Base-by-base conservation (phyloP, 139 green algal species). In the Chlorella sp. region DNA sequence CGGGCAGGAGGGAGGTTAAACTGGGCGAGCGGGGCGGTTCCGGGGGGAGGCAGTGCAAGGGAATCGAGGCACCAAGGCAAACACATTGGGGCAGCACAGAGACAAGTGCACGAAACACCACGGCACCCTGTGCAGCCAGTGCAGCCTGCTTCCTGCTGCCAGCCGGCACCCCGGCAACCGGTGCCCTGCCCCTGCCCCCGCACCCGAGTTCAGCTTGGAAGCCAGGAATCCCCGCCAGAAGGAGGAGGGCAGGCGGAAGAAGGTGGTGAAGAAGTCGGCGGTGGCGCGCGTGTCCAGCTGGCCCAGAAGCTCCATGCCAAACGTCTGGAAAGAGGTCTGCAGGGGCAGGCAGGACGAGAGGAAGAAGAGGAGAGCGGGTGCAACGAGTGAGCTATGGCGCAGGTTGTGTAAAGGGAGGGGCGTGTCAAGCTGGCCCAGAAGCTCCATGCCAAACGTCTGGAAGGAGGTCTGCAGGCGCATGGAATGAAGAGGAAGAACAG, bases 381-480 rank as follows among this genome's bases (percentile, higher is more conserved):
- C n/a, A n/a, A n/a, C n/a, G n/a, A n/a, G n/a, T n/a, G n/a, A n/a
- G n/a, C n/a, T n/a, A n/a, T n/a, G n/a, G n/a, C n/a, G n/a, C n/a
- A n/a, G n/a, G n/a, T n/a, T n/a, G n/a, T n/a, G n/a, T n/a, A n/a
- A n/a, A n/a, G n/a, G n/a, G n/a, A n/a, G n/a, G n/a, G n/a, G 16
- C 32, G 98, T 87, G 91, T 98, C 95, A 26, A 99, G 93, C 81
- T 93, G 28, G 75, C 87, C 89, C 88, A 93, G 66, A 57, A 96
- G 87, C 69, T 99, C 97, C 97, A 99, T 99, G 86, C 98, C 98
- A 94, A 99, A 99, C 39, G 89, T 93, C 93, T 99, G 98, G 91
- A 99, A 99, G 36, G 96, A 96, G 18, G 97, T 93, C 93, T 93
- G 86, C 39, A 34, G 86, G 24, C n/a, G n/a, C n/a, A 39, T 14